Evolutionary conservation across 1,284 basidiomycete genomes (phyloP), one percentile per base, ranked within the genome.

Genomic region (Microbotryum scabiosae): DNA sequence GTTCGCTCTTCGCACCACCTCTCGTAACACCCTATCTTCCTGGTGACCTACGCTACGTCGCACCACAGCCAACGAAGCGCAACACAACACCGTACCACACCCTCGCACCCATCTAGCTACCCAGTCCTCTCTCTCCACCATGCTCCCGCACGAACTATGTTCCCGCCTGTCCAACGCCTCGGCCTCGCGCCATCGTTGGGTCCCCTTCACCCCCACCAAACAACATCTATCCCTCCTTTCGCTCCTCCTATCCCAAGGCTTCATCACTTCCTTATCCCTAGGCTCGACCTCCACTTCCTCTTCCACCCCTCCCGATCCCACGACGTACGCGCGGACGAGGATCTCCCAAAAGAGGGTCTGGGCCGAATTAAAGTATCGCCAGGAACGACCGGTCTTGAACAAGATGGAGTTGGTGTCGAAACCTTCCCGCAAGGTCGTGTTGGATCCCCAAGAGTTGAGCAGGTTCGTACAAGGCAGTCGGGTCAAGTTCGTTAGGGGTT

Each of bases 331-430:
- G 52, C 65, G 70, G 2, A 84, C 79, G 7, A 75, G 72, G 10
- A 65, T 68, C 1, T 46, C 57, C 45, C 70, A 74, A 32, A 60
- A 61, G 32, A 65, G 88, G 41, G 86, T 94, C 74, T 92, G 90
- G 89, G 87, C 87, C 3, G 84, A 88, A 64, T 82, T 94, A 67
- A 94, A 94, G 76, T 93, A 90, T 76, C 81, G 88, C 55, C 84
- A 88, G 67, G 88, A 93, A 76, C 76, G 83, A 32, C 87, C 90
- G 1, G 88, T 93, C 21, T 79, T 94, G 61, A 80, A 78, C 56
- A 72, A 79, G 67, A 87, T 89, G 84, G 80, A 83, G 68, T 80
- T 88, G 70, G 79, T 91, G 69, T 85, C 83, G 75, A 83, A 80
- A 72, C 87, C 88, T 4, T 85, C 83, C 72, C 82, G 85, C 70